Evolutionary conservation across 2,329 filamentous ascomycete genomes (phyloP), one percentile per base, ranked within the genome.

Genomic region (Fusarium musae): DNA sequence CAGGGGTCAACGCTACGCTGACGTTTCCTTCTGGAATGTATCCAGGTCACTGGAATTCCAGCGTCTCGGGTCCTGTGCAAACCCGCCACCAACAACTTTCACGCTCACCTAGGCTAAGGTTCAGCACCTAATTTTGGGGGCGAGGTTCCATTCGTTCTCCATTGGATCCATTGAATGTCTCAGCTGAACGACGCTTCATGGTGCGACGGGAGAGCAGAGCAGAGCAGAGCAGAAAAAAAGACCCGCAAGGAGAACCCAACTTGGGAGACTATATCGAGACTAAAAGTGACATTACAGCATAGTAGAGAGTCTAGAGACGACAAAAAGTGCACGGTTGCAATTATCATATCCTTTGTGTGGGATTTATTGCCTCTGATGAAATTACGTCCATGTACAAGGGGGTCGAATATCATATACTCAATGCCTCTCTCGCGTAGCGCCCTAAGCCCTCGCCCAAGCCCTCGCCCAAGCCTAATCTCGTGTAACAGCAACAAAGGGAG

Each of bases 1-100:
- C 32, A 44, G 30, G 23, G 32, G 59, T 36, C 39, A 19, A 30
- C 30, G 43, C 34, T 54, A 40, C 26, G 49, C 30, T 59, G 34
- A 42, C 37, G 36, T 64, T 47, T 66, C 30, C 34, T 67, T 73
- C 71, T 74, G 71, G 71, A 74, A 74, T 72, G 71, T n/a, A 57
- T 60, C 56, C 59, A 57, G 36, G 26, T 42, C 54, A 61, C 66
- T 74, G 67, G 71, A 74, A 74, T 74, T 74, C 71, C 63, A 74
- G 52, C 52, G 39, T 28, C 26, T 62, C 34, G 56, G 52, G 56
- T 42, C 46, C 58, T 52, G 26, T 57, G 43, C 26, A 17, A 15
- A 28, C 56, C 30, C 56, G 42, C 60, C 54, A 46, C 54, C 40
- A 50, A 10, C 54, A 34, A 50, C 52, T 26, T 21, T 26, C 39